Conservation (phyloP, 768 basidiomycete genomes). For the Cystobasidium tubakii region DNA sequence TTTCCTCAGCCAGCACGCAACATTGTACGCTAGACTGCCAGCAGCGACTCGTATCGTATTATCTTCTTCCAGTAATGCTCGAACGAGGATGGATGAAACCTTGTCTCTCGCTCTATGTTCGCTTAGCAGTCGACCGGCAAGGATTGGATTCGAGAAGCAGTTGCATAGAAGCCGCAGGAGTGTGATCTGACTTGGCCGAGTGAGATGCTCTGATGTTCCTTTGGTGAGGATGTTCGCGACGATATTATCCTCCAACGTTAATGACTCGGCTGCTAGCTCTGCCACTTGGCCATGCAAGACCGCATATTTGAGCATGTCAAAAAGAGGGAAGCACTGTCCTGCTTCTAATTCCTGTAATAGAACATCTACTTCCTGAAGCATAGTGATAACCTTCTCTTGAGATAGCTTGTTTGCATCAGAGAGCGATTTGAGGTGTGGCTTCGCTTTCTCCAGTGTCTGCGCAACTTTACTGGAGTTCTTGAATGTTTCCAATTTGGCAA, state of each 20-base stretch:
- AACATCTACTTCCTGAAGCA: neutral
- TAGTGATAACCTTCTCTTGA: conserved; percentile 47
- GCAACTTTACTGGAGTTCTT: conserved; percentile 33
- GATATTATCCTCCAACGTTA: conserved; percentile 13
- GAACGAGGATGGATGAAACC: conserved; percentile 60
- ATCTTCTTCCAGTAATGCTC: conserved; percentile 65
- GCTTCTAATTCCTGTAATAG: conserved; percentile 53
- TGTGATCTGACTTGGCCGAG: conserved; percentile 49
- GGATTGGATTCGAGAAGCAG: conserved; percentile 41
- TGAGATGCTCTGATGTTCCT: conserved; percentile 30
- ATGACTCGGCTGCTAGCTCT: conserved; percentile 16
- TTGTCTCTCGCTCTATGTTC: conserved; percentile 41
- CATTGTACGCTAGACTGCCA: conserved; percentile 74
- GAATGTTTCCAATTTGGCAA: conserved; percentile 60
- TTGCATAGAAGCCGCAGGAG: conserved; percentile 48
- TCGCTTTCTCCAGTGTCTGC: conserved; percentile 47
- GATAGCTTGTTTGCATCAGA: neutral
- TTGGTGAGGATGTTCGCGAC: conserved; percentile 14
- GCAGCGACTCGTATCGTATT: conserved; percentile 66
- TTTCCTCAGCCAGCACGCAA: conserved; percentile 62
- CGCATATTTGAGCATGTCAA: conserved; percentile 75
- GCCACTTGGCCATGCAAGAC: conserved; percentile 56
- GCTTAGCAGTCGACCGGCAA: conserved; percentile 14
- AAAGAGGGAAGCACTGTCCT: conserved; percentile 67
- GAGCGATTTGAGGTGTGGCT: conserved; percentile 58